Base-by-base conservation (phyloP, 1,139 yeast genomes). In the Geotrichum aggregatum region DNA sequence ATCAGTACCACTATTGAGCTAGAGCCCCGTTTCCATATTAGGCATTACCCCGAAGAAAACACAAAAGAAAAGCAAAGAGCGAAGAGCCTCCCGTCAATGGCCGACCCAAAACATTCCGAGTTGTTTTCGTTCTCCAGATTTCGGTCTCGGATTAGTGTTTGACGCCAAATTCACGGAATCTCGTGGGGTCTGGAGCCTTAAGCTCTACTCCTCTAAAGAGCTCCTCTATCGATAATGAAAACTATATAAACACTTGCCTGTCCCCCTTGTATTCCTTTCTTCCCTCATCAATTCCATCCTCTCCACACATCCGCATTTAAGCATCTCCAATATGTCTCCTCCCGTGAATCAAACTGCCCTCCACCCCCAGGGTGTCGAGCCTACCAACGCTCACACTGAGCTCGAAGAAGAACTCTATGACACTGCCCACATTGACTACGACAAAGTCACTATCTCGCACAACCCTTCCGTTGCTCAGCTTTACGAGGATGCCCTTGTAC, bases 381-480 rank as follows among this genome's bases (percentile, higher is more conserved):
- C 72, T 26, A 61, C 58, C 52, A 62, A 64, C 39, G 63, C 63
- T 46, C 71, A 68, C 58, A 65, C 71, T 38, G 71, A 67, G 54
- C 66, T 72, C 55, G 74, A 72, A 59, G 70, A 71, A 55, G 71
- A 69, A 53, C 69, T 71, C 56, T 58, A 63, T 54, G 68, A 66
- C 49, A 59, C 63, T 43, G 76, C 76, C 39, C 74, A 71, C 63
- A 72, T 72, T 54, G 73, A 73, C 62, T 69, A 67, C 66, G 64
- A 63, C 61, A 63, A 61, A 49, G 74, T 73, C 35, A 69, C 69
- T 56, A 74, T 70, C 79, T 87, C 71, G 71, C 96, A 92, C 77
- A 92, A 92, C 70, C 89, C 98, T 54, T 87, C 97, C 44, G 88
- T 92, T 44, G 95, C 98, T 61, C 80, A 88, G 52, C 78, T 92